These are phyloP conservation scores for Mastigamoeba balamuthi DNA, from an alignment of 78 protist genomes.

Conservation along the genomic window DNA sequence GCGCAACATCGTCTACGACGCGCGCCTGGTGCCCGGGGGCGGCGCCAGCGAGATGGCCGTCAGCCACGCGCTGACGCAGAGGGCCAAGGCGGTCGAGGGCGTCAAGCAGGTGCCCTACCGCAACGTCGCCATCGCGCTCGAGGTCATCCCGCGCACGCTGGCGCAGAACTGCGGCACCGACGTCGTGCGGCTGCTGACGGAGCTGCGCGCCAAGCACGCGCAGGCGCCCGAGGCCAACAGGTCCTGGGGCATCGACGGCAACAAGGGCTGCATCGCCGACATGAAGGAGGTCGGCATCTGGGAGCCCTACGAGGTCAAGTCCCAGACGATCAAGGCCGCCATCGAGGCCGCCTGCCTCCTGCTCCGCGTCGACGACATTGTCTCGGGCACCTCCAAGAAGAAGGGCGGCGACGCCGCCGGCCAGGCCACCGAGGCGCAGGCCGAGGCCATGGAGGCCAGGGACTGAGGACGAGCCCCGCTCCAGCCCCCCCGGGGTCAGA, in stretches of 20 bases:
- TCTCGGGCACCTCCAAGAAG: slow-evolving; percentile 69
- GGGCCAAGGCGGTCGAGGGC: slow-evolving; percentile 77
- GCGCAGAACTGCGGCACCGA: slow-evolving; percentile 97
- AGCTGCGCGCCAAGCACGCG: slow-evolving; percentile 91
- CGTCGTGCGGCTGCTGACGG: slow-evolving; percentile 87
- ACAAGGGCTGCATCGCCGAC: slow-evolving; percentile 70
- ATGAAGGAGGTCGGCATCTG: slow-evolving; percentile 79
- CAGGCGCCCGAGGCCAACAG: slow-evolving; percentile 34
- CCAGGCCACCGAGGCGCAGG: too few species aligned
- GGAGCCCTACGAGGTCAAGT: slow-evolving; percentile 92
- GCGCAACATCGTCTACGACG: slow-evolving; percentile 86
- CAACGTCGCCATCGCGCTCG: slow-evolving; percentile 85
- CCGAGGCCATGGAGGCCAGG: too few species aligned
- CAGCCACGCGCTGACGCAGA: slow-evolving; percentile 52
- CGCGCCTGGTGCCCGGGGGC: slow-evolving; percentile 97
- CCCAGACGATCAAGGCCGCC: slow-evolving; percentile 94
- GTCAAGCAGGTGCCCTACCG: slow-evolving; percentile 82
- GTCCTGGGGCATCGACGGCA: slow-evolving; percentile 94
- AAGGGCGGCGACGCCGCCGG: slow-evolving; percentile 8
- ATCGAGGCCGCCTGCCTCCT: slow-evolving; percentile 92
- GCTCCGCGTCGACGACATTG: slow-evolving; percentile 93
- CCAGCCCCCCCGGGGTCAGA: too few species aligned
- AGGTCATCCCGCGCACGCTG: slow-evolving; percentile 95
- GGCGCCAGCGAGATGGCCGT: slow-evolving; percentile 97
- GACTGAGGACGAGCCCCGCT: too few species aligned